These are phyloP conservation scores for Acarospora socialis DNA, from an alignment of 2,329 filamentous ascomycete species.

Conservation along the genomic window DNA sequence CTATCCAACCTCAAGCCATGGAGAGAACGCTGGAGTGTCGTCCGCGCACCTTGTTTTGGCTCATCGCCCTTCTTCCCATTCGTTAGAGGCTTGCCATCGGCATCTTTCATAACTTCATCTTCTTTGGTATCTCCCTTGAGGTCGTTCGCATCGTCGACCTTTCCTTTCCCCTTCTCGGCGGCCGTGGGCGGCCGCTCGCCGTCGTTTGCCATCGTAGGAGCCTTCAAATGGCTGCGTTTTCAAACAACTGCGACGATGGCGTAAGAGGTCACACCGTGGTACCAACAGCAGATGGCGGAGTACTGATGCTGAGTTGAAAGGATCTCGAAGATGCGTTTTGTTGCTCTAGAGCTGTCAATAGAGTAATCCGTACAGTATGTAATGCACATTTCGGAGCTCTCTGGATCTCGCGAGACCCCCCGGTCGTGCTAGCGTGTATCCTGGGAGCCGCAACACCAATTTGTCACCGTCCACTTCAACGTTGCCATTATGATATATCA, in stretches of 20 bases:
- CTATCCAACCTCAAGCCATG: too few relatives aligned
- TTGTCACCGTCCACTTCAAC: too few relatives aligned
- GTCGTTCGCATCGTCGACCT: conserved; percentile 51
- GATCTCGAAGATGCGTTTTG: not conserved
- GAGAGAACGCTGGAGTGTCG: conserved; percentile 17
- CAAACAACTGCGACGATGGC: too few relatives aligned
- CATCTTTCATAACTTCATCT: conserved; percentile 45
- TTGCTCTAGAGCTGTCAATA: too few relatives aligned
- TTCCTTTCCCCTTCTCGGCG: conserved; percentile 92
- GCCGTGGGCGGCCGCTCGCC: conserved; percentile 72
- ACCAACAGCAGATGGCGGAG: not conserved
- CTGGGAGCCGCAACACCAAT: too few relatives aligned
- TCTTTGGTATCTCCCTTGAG: conserved; percentile 41
- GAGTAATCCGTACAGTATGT: too few relatives aligned
- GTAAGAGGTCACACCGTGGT: not conserved
- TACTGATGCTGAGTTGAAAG: not conserved
- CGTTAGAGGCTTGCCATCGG: conserved; percentile 53
- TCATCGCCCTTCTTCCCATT: conserved; percentile 71
- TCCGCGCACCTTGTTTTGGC: conserved; percentile 43
- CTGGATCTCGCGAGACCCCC: too few relatives aligned
- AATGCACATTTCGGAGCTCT: too few relatives aligned
- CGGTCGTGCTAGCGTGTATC: too few relatives aligned
- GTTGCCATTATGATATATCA: not conserved
- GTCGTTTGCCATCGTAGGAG: conserved; percentile 73
- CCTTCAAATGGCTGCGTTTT: too few relatives aligned